Conservation (phyloP, 768 basidiomycete species). For the Lactarius vividus region DNA sequence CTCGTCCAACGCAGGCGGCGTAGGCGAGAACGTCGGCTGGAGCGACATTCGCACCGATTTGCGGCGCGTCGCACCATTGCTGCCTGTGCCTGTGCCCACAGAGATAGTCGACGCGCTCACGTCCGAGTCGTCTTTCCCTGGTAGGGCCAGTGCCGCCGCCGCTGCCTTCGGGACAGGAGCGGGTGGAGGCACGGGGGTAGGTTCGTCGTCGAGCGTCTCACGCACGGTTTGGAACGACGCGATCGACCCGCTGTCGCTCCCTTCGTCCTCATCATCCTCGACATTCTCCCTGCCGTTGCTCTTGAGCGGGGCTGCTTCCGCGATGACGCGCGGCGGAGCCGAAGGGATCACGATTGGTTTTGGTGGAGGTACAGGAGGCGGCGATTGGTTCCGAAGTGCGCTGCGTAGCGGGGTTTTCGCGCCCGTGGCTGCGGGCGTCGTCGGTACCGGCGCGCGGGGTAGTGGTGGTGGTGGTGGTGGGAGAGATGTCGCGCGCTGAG, state of each 20-base stretch:
- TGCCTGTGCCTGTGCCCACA: slow-evolving; percentile 5
- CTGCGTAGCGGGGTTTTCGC: slow-evolving; percentile 56
- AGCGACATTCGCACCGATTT: slow-evolving; percentile 82
- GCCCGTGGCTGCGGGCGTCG: neutral
- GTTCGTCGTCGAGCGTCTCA: slow-evolving; percentile 46
- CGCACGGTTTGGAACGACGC: slow-evolving; percentile 67
- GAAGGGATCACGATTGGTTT: slow-evolving; percentile 18
- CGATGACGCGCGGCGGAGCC: slow-evolving; percentile 21
- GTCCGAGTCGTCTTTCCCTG: slow-evolving; percentile 33
- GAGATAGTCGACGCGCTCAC: slow-evolving; percentile 31
- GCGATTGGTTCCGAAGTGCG: slow-evolving; percentile 48
- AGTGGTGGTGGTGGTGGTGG: slow-evolving; percentile 15
- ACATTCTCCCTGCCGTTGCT: neutral
- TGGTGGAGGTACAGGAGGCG: slow-evolving; percentile 20
- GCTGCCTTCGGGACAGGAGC: neutral
- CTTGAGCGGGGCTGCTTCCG: neutral
- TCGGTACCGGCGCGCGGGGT: neutral
- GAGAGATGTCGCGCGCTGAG: slow-evolving; percentile 3
- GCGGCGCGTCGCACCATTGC: slow-evolving; percentile 34
- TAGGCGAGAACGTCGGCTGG: slow-evolving; percentile 69
- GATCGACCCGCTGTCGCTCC: slow-evolving; percentile 47
- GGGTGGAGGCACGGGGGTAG: slow-evolving; percentile 16
- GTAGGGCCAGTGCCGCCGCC: slow-evolving; percentile 15
- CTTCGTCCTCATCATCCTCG: slow-evolving; percentile 26
- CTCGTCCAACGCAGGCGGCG: slow-evolving; percentile 63